phyloP scores from a whole-genome alignment of 257 asterid species.

The Penstemon barbatus region DNA sequence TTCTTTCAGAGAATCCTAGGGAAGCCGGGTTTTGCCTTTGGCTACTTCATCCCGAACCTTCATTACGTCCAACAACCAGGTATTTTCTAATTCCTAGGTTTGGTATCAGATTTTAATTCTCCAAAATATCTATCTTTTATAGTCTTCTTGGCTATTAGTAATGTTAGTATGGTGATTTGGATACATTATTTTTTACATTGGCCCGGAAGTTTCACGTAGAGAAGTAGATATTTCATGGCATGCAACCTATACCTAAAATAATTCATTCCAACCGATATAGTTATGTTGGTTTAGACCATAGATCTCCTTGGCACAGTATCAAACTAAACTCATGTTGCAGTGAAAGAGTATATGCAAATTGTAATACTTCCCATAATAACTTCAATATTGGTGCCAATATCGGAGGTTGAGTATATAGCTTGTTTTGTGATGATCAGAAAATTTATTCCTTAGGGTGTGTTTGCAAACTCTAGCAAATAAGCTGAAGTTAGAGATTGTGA shows the following conservation, averaged over 20 bases:
- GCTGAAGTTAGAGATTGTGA: too few species aligned
- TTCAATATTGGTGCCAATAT: neutral
- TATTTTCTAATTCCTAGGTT: slow-evolving; percentile 20
- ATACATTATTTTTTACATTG: neutral
- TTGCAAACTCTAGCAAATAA: too few species aligned
- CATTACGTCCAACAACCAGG: slow-evolving; percentile 64
- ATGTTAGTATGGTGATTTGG: neutral
- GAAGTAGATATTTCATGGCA: neutral
- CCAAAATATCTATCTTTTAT: neutral
- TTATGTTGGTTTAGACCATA: slow-evolving; percentile 6
- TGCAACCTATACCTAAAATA: neutral
- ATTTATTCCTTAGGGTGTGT: too few species aligned
- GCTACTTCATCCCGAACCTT: slow-evolving; percentile 55
- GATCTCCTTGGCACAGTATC: neutral
- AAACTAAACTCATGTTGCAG: neutral
- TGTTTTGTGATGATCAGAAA: neutral
- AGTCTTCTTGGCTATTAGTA: neutral
- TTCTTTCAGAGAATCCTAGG: slow-evolving; percentile 39
- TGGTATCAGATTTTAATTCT: neutral
- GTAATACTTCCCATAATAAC: neutral
- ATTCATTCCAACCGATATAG: neutral
- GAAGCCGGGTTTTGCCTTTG: slow-evolving; percentile 61
- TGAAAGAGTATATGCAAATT: neutral
- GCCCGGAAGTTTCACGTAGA: neutral
- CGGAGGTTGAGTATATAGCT: neutral